Base-by-base conservation (phyloP, 352 stramenopile genomes). In the Phytopythium delawarense region DNA sequence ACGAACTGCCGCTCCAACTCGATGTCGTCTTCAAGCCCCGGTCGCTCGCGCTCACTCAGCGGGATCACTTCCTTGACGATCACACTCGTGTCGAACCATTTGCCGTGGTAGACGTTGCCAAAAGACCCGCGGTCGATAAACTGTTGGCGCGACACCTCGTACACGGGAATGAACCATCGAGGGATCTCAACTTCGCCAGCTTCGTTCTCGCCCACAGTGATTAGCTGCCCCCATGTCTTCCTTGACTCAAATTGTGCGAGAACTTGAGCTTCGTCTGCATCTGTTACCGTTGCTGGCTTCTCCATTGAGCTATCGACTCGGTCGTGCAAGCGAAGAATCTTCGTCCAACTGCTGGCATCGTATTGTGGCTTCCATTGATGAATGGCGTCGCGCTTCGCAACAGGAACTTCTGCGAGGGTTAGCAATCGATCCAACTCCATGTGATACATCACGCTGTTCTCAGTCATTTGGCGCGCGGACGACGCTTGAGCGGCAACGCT, bases 61-160 rank as follows among this genome's bases (percentile, higher is more conserved):
- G 13, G 28, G 7, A 48, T 56, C 42, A 34, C 35, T 72, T 74
- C 34, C 60, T 81, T 81, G 52, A 81, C 53, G 18, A 74, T 68
- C 13, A 72, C 65, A n/a, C 69, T 62, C 32, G 61, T 70, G 63
- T 65, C 68, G 16, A 75, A 70, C 65, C 68, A 75, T 48, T 70
- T 75, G 4, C 65, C 68, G 18, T 70, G 44, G 32, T 66, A 66
- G 6, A 70, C 68, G 4, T 63, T 44, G 8, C 52, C 68, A 32
- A 75, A 75, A 1, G 64, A 45, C 34, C 68, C 68, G 40, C 63
- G 48, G 7, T 51, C 49, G 45, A 75, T 70, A 34, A 40, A 53
- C 23, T 70, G 61, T 8, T 59, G 61, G 34, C 65, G 56, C n/a
- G 64, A 56, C 3, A 75, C 59, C 42, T 75, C 69, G 35, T 75